Conservation (phyloP, 2,329 filamentous ascomycete genomes). For the Colletotrichum kahawae region DNA sequence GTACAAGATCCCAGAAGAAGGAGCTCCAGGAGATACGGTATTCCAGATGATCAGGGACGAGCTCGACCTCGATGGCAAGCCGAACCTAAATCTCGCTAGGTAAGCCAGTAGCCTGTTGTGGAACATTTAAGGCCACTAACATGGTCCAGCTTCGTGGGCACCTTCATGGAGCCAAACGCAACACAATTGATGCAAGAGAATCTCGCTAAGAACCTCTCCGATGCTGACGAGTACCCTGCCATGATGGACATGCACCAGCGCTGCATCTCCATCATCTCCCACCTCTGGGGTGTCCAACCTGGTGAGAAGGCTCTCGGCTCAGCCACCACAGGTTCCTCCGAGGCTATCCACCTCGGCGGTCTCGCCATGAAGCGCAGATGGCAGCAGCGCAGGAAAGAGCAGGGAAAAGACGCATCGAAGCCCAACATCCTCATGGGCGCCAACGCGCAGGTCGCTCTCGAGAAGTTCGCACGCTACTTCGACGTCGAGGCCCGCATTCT, state of each 20-base stretch:
- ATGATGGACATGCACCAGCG: conserved; percentile 66
- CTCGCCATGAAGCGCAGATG: conserved; percentile 78
- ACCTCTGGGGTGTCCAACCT: conserved; percentile 68
- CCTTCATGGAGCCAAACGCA: conserved; percentile 73
- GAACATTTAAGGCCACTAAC: not conserved
- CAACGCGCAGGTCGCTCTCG: conserved; percentile 74
- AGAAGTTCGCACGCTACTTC: conserved; percentile 78
- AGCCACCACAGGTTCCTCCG: conserved; percentile 73
- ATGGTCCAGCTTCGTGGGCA: conserved; percentile 65
- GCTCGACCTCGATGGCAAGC: conserved; percentile 67
- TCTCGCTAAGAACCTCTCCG: conserved; percentile 73
- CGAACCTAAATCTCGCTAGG: conserved; percentile 71
- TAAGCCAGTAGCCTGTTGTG: conserved; percentile 23
- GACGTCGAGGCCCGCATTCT: conserved; percentile 72
- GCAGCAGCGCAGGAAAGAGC: conserved; percentile 66
- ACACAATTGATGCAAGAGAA: conserved; percentile 71
- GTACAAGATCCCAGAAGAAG: conserved; percentile 61
- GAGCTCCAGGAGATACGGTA: conserved; percentile 65
- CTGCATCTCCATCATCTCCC: conserved; percentile 71
- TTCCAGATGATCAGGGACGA: conserved; percentile 70
- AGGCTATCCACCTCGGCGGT: conserved; percentile 73
- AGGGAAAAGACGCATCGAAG: conserved; percentile 65
- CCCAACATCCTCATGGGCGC: conserved; percentile 79
- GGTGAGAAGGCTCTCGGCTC: conserved; percentile 70
- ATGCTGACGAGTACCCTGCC: conserved; percentile 70